phyloP scores from a whole-genome alignment of 139 green algal genomes.

The Chlamydomonas applanata region DNA sequence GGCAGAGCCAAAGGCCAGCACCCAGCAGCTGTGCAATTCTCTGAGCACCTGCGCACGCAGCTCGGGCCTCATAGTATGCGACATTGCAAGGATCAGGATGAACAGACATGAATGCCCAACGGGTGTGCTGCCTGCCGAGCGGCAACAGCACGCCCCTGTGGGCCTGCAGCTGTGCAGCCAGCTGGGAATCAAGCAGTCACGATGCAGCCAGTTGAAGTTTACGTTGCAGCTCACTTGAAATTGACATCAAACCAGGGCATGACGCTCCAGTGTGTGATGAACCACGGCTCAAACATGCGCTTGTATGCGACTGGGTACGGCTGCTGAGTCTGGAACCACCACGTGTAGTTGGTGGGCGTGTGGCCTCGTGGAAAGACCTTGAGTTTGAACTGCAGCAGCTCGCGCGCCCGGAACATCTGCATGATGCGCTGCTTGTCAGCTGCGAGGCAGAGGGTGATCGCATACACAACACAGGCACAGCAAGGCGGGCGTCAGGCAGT shows the following conservation, averaged over 20 bases:
- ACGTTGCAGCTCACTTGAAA: constrained; percentile 5
- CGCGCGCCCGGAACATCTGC: constrained; percentile 12
- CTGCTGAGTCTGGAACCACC: constrained; percentile 16
- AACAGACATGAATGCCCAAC: no score
- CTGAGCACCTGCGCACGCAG: no score
- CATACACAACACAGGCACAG: no score
- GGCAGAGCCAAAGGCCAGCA: no score
- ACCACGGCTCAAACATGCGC: constrained; percentile 43
- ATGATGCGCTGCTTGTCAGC: no score
- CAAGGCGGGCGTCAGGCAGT: no score
- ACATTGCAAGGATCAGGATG: background rate
- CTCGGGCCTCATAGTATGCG: no score
- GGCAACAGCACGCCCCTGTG: no score
- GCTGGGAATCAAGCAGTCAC: background rate
- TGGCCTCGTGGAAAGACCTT: constrained; percentile 40
- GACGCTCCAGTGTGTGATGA: constrained; percentile 31
- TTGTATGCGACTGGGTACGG: constrained; percentile 34
- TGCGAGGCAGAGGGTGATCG: no score
- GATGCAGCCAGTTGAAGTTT: background rate
- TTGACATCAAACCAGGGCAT: constrained; percentile 27
- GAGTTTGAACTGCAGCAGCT: constrained; percentile 39
- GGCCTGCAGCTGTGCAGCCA: no score
- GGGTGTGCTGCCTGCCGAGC: no score
- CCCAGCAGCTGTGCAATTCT: no score
- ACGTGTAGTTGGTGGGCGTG: constrained; percentile 39